These are phyloP conservation scores for Lolium perenne DNA, from an alignment of 176 grass and related monocot genomes.

Conservation along the genomic window DNA sequence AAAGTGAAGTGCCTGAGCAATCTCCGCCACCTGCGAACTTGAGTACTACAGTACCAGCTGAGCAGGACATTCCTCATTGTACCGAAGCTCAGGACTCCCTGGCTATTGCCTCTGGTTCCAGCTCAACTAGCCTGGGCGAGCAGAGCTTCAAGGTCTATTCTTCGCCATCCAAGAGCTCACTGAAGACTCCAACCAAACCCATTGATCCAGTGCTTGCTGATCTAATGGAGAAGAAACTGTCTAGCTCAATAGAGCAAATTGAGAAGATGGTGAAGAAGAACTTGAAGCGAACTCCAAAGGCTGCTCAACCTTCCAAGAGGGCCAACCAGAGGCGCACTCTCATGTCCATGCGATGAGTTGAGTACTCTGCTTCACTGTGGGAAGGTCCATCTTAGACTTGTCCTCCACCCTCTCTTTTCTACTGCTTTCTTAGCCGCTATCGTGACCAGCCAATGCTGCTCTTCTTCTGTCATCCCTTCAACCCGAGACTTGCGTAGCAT, in stretches of 20 bases:
- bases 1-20: constrained; percentile 37
- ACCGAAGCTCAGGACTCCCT: constrained; percentile 29
- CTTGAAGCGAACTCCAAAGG: constrained; percentile 55
- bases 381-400: constrained; percentile 50
- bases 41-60: constrained; percentile 28
- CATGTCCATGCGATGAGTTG: constrained; percentile 83
- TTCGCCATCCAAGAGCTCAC: constrained; percentile 35
- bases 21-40: constrained; percentile 27
- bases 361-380: constrained; percentile 25
- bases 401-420: constrained; percentile 13
- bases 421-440: constrained; percentile 34
- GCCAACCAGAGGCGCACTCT: constrained; percentile 54
- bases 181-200: constrained; percentile 36
- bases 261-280: constrained; percentile 75
- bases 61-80: constrained; percentile 25
- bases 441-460: constrained; percentile 40
- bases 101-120: constrained; percentile 46
- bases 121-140: constrained; percentile 34
- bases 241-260: constrained; percentile 77
- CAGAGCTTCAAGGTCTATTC: constrained; percentile 40
- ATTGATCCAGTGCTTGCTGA: constrained; percentile 40
- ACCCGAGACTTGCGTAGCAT: constrained; percentile 2
- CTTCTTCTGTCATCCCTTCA: constrained; percentile 39
- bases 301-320: constrained; percentile 59
- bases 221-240: constrained; percentile 66